phyloP scores from a whole-genome alignment of 75 land plant genomes.

The Adiantum capillusveneris region DNA sequence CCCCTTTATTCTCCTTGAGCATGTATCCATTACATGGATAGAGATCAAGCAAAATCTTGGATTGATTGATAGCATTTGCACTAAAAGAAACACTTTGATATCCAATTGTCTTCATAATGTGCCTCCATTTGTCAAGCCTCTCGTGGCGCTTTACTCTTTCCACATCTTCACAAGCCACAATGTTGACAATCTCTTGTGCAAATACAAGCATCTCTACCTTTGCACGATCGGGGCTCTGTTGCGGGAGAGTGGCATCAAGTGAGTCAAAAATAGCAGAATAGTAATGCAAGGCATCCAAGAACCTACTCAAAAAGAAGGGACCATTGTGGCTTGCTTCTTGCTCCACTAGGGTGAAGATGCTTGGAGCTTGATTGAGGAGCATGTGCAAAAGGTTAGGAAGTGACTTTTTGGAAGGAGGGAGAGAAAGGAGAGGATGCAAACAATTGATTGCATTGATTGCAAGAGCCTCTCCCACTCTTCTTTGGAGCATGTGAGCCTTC shows the following conservation, averaged over 20 bases:
- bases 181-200: conserved; percentile 18
- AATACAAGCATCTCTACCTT: conserved; percentile 8
- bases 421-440: conserved; percentile 8
- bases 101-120: conserved; percentile 8
- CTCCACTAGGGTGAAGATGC: conserved; percentile 17
- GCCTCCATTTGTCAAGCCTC: conserved; percentile 14
- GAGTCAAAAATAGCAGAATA: conserved; percentile 22
- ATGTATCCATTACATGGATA: conserved; percentile 33
- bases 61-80: conserved; percentile 27
- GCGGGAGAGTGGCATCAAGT: conserved; percentile 13
- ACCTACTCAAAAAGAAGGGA: conserved; percentile 10
- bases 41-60: conserved; percentile 24
- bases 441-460: conserved; percentile 9
- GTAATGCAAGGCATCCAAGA: conserved; percentile 18
- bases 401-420: neutral
- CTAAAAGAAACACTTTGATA: conserved; percentile 12
- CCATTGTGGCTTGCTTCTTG: conserved; percentile 23
- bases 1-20: conserved; percentile 16
- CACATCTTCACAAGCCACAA: conserved; percentile 18
- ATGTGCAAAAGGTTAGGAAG: neutral
- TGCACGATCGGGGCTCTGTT: conserved; percentile 4
- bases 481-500: neutral
- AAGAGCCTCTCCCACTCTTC: conserved; percentile 16
- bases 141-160: conserved; percentile 15
- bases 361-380: conserved; percentile 2